Evolutionary conservation across 306 rosid species (phyloP).

Genomic region (Pyrus betulifolia): DNA sequence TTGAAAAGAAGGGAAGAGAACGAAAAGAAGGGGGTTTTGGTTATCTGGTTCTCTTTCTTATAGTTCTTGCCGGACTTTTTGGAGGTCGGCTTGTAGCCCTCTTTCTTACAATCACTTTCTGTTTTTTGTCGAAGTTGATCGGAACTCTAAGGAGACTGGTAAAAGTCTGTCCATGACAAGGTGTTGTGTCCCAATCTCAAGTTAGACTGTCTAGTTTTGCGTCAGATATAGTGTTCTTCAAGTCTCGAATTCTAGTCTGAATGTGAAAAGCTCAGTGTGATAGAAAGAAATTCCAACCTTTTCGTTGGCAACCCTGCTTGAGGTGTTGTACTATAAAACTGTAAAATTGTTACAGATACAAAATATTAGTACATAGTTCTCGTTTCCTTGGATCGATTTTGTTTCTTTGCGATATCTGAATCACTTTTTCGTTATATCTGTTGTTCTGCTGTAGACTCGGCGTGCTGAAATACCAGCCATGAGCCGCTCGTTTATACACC

Average conservation of each 20-base stretch:
- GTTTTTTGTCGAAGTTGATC: slow-evolving; percentile 36
- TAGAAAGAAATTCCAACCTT: slow-evolving; percentile 17
- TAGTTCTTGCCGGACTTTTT: slow-evolving; percentile 54
- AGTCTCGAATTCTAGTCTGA: slow-evolving; percentile 5
- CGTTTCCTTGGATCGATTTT: background rate
- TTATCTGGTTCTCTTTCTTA: slow-evolving; percentile 24
- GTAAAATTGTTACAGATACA: slow-evolving; percentile 27
- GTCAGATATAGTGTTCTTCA: background rate
- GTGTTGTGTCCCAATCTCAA: slow-evolving; percentile 14
- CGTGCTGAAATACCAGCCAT: background rate
- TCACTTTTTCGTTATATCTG: background rate
- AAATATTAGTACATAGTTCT: background rate
- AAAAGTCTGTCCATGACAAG: slow-evolving; percentile 9
- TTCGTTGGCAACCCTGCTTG: slow-evolving; percentile 22
- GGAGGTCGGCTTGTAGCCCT: slow-evolving; percentile 51
- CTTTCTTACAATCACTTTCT: slow-evolving; percentile 42
- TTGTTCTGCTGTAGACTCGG: background rate
- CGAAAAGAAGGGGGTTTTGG: slow-evolving; percentile 29
- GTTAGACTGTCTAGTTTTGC: slow-evolving; percentile 4
- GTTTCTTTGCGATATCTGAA: background rate
- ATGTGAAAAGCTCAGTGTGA: slow-evolving; percentile 4
- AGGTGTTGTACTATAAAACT: slow-evolving; percentile 17
- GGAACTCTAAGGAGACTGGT: slow-evolving; percentile 13
- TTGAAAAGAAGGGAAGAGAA: slow-evolving; percentile 1
- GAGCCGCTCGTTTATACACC: background rate